Percentiles rank a stretch among this genome's conserved stretches.
Evolutionary conservation across 192 early-diverging fungal species (phyloP).

Genomic region (Mortierella antarctica): DNA sequence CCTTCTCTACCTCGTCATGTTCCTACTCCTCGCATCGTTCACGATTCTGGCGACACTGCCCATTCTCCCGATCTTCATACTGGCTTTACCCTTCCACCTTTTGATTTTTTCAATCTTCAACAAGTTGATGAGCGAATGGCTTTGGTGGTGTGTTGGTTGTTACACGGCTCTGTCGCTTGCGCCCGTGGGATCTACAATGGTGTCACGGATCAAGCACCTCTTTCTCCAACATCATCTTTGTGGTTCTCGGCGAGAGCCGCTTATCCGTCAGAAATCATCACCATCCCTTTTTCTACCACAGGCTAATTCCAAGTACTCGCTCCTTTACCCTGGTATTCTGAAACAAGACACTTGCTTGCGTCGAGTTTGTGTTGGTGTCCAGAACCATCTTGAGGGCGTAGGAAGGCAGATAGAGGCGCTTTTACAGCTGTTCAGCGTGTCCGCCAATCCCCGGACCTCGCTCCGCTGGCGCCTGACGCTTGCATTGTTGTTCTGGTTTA

Average conservation of each 20-base stretch:
- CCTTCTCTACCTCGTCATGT: conserved; percentile 52
- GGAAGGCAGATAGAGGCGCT: conserved; percentile 2
- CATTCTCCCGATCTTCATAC: conserved; percentile 19
- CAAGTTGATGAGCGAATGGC: conserved; percentile 37
- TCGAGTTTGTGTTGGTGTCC: background rate
- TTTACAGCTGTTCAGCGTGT: conserved; percentile 17
- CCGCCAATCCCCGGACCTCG: conserved; percentile 19
- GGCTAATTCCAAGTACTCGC: conserved; percentile 22
- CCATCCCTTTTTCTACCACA: background rate
- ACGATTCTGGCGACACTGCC: conserved; percentile 28
- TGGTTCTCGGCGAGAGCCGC: conserved; percentile 1
- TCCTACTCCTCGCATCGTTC: conserved; percentile 40
- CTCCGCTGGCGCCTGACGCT: conserved; percentile 32
- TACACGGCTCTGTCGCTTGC: conserved; percentile 27
- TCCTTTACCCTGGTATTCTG: background rate
- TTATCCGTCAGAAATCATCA: conserved; percentile 17
- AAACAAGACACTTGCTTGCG: background rate
- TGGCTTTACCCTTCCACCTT: conserved; percentile 47
- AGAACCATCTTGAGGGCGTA: background rate
- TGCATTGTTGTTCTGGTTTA: conserved; percentile 21
- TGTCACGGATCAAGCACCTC: conserved; percentile 3
- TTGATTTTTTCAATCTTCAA: conserved; percentile 52
- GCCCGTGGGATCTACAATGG: conserved; percentile 7
- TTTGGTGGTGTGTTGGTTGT: conserved; percentile 36
- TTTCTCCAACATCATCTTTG: background rate